Conservation (phyloP, 371 early-diverging fungal genomes). For the Chytridium lagenaria region DNA sequence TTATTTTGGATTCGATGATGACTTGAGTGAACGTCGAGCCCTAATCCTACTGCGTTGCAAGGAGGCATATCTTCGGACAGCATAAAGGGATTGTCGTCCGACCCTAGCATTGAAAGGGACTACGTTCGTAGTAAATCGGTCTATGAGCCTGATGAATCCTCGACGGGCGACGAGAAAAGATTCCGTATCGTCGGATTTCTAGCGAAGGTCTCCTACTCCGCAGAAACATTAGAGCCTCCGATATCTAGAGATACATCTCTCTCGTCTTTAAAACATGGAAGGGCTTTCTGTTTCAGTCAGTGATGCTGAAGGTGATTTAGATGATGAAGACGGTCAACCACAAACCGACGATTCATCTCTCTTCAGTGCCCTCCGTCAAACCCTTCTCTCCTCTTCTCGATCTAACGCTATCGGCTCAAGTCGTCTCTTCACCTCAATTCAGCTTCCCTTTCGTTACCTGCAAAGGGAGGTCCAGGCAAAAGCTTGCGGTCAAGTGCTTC, state of each 20-base stretch:
- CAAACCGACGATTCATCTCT: background rate
- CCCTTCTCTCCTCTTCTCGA: conserved; percentile 1
- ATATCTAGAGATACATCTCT: conserved; percentile 26
- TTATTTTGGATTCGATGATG: conserved; percentile 64
- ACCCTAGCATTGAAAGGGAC: background rate
- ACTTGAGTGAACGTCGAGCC: conserved; percentile 29
- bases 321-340: background rate
- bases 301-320: background rate
- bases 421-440: background rate
- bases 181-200: conserved; percentile 2
- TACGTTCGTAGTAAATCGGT: background rate
- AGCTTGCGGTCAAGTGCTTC: background rate
- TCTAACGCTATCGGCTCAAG: background rate
- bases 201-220: conserved; percentile 29
- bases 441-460: background rate
- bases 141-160: background rate
- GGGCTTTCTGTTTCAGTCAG: conserved; percentile 5
- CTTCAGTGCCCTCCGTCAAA: background rate
- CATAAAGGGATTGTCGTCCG: background rate
- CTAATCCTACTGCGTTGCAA: too few species aligned
- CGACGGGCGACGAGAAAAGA: conserved; percentile 4
- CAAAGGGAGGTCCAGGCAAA: background rate
- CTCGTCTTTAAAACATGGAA: conserved; percentile 19
- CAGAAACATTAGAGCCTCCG: conserved; percentile 25
- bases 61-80: background rate